Evolutionary conservation across 768 basidiomycete genomes (phyloP), one percentile per base, ranked within the genome.

Genomic region (Ramaria sp.): DNA sequence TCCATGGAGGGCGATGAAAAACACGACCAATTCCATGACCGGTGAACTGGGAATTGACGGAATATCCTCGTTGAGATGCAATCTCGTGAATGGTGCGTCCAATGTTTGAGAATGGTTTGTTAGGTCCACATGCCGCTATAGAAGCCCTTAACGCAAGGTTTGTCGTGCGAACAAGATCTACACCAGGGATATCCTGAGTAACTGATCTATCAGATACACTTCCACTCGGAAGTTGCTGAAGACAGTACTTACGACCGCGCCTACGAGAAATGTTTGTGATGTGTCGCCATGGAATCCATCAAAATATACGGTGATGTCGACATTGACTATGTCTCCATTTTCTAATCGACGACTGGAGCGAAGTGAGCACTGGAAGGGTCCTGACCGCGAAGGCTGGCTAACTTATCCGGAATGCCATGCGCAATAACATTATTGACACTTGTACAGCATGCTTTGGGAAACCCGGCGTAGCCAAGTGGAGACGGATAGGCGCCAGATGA

Each of bases 331-430:
- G 60, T 96, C 93, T 0, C 86, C 87, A 47, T 88, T 75, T 66
- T 86, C 78, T 3, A 96, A 76, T 0, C 81, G 82, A 37, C 91
- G 88, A 57, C 91, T 93, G 61, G 10, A 53, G 42, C 19, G 19
- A 33, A 22, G 48, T 7, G 41, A 45, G 30, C 27, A 20, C 43
- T 24, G 42, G 15, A 13, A 17, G 22, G 20, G 20, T 37, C 19
- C 38, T 19, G 17, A 46, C 53, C 9, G 31, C 49, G 22, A 31
- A 41, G 51, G 24, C 47, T n/a, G 45, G 68, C 80, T 62, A 61
- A 92, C 91, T 88, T 79, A 71, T 95, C 91, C 30, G 93, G 93
- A 57, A 96, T 92, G 0, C 92, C 93, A 65, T 96, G 91, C 10
- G 78, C 79, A 48, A 92, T 76, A 34, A 95, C 72, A 62, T 95